A percentile compares a stretch with the other conserved stretches of the same genome.
phyloP scores from a whole-genome alignment of 768 basidiomycete species.

The Podaxis carcinomalis region DNA sequence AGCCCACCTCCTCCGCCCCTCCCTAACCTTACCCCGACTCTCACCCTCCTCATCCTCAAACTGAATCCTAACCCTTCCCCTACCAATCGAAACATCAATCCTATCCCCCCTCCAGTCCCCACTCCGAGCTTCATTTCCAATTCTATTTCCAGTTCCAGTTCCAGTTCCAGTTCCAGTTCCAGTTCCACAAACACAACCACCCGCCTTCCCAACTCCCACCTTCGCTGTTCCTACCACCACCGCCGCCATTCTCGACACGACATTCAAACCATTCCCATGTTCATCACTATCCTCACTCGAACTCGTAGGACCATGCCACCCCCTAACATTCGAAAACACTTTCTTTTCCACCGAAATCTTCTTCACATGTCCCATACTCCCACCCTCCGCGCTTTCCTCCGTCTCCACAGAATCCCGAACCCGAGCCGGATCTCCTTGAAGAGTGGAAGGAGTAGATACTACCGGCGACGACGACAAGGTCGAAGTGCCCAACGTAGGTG shows the following conservation, averaged over 20 bases:
- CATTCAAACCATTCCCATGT: not conserved
- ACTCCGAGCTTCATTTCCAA: not conserved
- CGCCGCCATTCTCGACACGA: not conserved
- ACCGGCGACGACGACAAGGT: not conserved
- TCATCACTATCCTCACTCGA: not conserved
- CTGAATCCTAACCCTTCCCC: constrained; percentile 8
- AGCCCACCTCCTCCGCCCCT: not conserved
- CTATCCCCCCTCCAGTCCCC: constrained; percentile 12
- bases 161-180: not conserved
- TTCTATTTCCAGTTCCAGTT: not conserved
- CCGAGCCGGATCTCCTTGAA: not conserved
- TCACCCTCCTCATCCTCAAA: constrained; percentile 12
- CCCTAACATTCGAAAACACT: not conserved
- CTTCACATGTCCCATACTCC: not conserved
- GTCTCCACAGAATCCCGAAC: not conserved
- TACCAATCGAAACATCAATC: constrained; percentile 12
- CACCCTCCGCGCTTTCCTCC: not conserved
- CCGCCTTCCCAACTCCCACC: not conserved
- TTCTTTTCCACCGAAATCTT: not conserved
- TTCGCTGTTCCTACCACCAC: not conserved
- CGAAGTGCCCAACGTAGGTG: not conserved
- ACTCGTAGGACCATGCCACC: not conserved
- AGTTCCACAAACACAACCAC: not conserved
- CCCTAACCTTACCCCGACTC: not conserved
- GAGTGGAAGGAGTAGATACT: not conserved